These are phyloP conservation scores for Dioszegia hungarica DNA, from an alignment of 768 basidiomycete genomes.

Conservation along the genomic window DNA sequence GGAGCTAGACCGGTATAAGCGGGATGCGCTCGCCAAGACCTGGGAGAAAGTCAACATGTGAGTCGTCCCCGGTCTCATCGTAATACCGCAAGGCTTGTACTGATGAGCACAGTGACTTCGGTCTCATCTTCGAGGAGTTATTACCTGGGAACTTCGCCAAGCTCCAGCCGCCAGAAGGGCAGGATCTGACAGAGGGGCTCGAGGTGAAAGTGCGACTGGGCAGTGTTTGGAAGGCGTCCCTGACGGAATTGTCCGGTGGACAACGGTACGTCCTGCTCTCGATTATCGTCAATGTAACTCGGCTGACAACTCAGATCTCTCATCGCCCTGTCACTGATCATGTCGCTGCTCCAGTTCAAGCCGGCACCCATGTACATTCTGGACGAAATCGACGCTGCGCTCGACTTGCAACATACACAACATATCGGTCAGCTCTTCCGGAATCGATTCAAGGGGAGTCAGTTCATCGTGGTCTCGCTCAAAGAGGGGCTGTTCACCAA, in stretches of 20 bases:
- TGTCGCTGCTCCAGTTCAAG: constrained; percentile 98
- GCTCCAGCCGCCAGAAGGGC: constrained; percentile 84
- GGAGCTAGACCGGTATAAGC: constrained; percentile 88
- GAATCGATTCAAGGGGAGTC: constrained; percentile 92
- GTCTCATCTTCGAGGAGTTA: constrained; percentile 89
- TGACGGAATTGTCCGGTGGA: constrained; percentile 95
- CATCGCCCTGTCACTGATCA: constrained; percentile 94
- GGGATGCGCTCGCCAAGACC: constrained; percentile 85
- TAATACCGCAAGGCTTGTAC: not conserved
- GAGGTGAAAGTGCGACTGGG: constrained; percentile 97
- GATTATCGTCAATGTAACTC: not conserved
- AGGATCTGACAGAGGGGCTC: constrained; percentile 88
- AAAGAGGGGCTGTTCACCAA: constrained; percentile 98
- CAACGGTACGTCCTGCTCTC: constrained; percentile 64
- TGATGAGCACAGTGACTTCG: constrained; percentile 69
- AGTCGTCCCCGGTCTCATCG: constrained; percentile 38
- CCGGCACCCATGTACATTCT: constrained; percentile 99
- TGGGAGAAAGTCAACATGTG: constrained; percentile 94
- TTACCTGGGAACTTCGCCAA: constrained; percentile 95
- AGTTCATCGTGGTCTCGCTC: constrained; percentile 95
- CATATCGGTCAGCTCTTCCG: constrained; percentile 98
- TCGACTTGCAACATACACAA: constrained; percentile 76
- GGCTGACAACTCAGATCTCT: constrained; percentile 62
- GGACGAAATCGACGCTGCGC: constrained; percentile 96
- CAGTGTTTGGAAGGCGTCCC: constrained; percentile 92